Percentiles rank a stretch among this genome's conserved stretches.
Conservation (phyloP, 495 filamentous ascomycete species). For the Trichoderma erinaceum region DNA sequence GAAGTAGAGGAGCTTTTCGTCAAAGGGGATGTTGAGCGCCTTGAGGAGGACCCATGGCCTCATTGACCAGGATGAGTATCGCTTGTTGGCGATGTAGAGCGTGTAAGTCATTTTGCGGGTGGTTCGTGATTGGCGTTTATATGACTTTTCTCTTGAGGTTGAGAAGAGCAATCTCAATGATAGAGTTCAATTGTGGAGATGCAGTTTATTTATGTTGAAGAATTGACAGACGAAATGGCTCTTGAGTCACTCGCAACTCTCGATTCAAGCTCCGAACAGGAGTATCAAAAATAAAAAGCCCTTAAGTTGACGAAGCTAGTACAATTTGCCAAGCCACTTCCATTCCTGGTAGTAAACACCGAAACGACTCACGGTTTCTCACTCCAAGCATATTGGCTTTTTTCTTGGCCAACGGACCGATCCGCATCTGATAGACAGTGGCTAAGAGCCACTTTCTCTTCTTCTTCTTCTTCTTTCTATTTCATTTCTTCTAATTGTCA, state of each 20-base stretch:
- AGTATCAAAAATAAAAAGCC: background rate
- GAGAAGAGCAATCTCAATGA: background rate
- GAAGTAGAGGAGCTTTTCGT: slow-evolving; percentile 22
- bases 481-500: too few relatives aligned
- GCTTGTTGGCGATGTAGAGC: slow-evolving; percentile 32
- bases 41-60: slow-evolving; percentile 30
- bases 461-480: background rate
- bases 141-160: background rate
- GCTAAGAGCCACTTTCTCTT: background rate
- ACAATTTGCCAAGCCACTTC: too few relatives aligned
- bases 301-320: background rate
- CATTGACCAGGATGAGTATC: slow-evolving; percentile 34
- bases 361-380: too few relatives aligned
- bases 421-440: background rate
- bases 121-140: background rate
- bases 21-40: slow-evolving; percentile 27
- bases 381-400: background rate
- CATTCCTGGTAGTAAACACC: too few relatives aligned
- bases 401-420: background rate
- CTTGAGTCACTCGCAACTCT: too few relatives aligned
- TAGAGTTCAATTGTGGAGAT: too few relatives aligned
- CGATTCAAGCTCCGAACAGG: too few relatives aligned
- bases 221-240: too few relatives aligned
- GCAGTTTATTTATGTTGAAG: too few relatives aligned
- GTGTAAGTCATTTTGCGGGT: slow-evolving; percentile 21